These are phyloP conservation scores for Castanopsis chinensis DNA, from an alignment of 306 rosid genomes.

Conservation along the genomic window DNA sequence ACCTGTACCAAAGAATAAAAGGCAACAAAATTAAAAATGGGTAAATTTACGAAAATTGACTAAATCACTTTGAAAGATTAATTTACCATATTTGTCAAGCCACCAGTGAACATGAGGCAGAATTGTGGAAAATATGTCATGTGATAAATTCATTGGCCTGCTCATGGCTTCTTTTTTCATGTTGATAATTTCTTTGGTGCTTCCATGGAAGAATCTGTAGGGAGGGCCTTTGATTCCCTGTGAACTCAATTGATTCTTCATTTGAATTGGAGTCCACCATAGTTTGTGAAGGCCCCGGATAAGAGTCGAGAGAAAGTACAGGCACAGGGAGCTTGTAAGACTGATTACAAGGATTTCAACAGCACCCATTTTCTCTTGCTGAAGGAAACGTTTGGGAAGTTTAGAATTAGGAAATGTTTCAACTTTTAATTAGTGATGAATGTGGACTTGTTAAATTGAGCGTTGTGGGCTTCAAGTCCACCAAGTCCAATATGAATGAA, in stretches of 20 bases:
- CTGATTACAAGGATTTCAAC: too few relatives aligned
- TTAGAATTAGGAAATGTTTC: too few relatives aligned
- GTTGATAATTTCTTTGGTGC: conserved; percentile 7
- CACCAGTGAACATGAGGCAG: conserved; percentile 21
- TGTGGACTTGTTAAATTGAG: too few relatives aligned
- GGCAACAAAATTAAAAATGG: not conserved
- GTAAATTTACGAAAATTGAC: not conserved
- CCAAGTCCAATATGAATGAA: too few relatives aligned
- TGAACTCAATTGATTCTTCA: too few relatives aligned
- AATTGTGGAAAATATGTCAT: conserved; percentile 9
- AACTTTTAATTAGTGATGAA: not conserved
- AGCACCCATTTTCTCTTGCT: too few relatives aligned
- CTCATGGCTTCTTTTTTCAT: conserved; percentile 11
- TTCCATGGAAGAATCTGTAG: conserved; percentile 26
- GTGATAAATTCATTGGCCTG: conserved; percentile 4
- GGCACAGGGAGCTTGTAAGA: too few relatives aligned
- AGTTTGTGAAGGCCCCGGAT: too few relatives aligned
- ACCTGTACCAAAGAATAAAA: not conserved
- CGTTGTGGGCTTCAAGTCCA: too few relatives aligned
- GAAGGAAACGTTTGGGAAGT: too few relatives aligned
- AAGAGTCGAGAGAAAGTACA: too few relatives aligned
- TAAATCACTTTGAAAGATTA: not conserved
- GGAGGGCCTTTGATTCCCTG: conserved; percentile 26
- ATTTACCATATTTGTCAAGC: not conserved
- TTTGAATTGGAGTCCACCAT: too few relatives aligned